These are phyloP conservation scores for Thelonectria discophora DNA, from an alignment of 2,329 filamentous ascomycete species.

Conservation along the genomic window DNA sequence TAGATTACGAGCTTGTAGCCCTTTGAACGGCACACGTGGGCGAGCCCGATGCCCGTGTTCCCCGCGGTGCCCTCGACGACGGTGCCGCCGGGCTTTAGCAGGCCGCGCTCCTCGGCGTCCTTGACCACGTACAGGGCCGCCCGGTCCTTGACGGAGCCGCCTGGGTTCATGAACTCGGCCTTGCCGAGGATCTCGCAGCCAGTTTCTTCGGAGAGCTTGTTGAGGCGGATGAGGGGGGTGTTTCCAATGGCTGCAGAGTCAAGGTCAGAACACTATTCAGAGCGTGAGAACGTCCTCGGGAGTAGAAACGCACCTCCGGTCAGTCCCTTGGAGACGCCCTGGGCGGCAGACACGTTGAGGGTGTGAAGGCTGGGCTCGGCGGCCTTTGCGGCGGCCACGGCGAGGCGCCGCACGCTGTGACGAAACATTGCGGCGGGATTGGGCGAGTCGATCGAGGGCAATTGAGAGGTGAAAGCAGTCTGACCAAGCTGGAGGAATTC, in stretches of 20 bases:
- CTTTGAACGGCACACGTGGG: slow-evolving; percentile 91
- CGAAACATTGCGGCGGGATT: slow-evolving; percentile 67
- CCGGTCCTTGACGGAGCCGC: slow-evolving; percentile 94
- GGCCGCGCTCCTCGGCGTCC: slow-evolving; percentile 88
- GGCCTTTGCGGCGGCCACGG: slow-evolving; percentile 60
- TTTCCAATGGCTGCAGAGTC: slow-evolving; percentile 84
- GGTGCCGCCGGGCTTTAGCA: slow-evolving; percentile 85
- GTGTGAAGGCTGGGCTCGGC: slow-evolving; percentile 65
- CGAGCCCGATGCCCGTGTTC: slow-evolving; percentile 97
- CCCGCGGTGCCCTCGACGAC: slow-evolving; percentile 97
- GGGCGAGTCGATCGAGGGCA: slow-evolving; percentile 18
- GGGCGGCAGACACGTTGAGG: slow-evolving; percentile 78
- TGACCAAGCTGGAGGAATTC: slow-evolving; percentile 23
- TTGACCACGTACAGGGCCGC: slow-evolving; percentile 93
- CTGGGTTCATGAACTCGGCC: slow-evolving; percentile 98
- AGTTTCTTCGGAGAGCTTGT: slow-evolving; percentile 86
- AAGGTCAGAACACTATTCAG: neutral
- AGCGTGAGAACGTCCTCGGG: neutral
- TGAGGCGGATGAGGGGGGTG: slow-evolving; percentile 91
- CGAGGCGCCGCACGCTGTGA: slow-evolving; percentile 73
- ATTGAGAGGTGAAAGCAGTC: slow-evolving; percentile 31
- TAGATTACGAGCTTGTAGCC: slow-evolving; percentile 98
- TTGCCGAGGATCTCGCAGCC: slow-evolving; percentile 96
- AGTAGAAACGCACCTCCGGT: slow-evolving; percentile 71
- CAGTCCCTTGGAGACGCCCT: slow-evolving; percentile 80